Evolutionary conservation across 2,329 filamentous ascomycete species (phyloP).

Genomic region (Bipolaris oryzae): DNA sequence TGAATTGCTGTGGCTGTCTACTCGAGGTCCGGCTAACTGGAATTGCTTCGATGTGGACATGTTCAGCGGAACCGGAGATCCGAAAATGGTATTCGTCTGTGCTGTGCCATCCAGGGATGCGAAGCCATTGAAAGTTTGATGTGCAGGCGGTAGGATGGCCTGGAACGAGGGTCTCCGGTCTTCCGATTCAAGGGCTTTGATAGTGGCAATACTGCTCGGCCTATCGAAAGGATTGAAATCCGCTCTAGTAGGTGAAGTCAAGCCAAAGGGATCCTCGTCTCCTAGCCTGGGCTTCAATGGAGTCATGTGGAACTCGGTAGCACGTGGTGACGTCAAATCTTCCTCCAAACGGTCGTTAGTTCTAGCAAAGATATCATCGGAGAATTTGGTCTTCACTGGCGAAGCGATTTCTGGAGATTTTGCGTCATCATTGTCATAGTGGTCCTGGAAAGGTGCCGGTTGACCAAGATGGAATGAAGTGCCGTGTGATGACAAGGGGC

Average conservation of each 20-base stretch:
- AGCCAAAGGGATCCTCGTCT: slow-evolving; percentile 46
- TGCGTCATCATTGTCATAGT: neutral
- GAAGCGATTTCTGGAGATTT: slow-evolving; percentile 39
- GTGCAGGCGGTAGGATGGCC: slow-evolving; percentile 43
- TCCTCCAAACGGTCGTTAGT: slow-evolving; percentile 42
- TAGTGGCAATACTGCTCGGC: slow-evolving; percentile 20
- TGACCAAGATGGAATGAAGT: slow-evolving; percentile 23
- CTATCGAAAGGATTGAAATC: slow-evolving; percentile 48
- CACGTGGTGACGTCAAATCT: slow-evolving; percentile 45
- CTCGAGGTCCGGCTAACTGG: slow-evolving; percentile 17
- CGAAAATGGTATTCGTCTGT: slow-evolving; percentile 31
- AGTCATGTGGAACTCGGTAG: slow-evolving; percentile 48
- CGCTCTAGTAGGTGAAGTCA: slow-evolving; percentile 50
- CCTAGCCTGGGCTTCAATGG: slow-evolving; percentile 40
- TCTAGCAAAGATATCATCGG: slow-evolving; percentile 37
- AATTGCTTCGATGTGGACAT: slow-evolving; percentile 19
- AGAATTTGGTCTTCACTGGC: slow-evolving; percentile 49
- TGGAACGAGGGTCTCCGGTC: slow-evolving; percentile 45
- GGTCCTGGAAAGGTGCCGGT: neutral
- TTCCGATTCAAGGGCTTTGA: slow-evolving; percentile 29
- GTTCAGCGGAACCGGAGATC: slow-evolving; percentile 15
- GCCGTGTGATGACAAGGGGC: slow-evolving; percentile 27
- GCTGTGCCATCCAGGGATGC: slow-evolving; percentile 45
- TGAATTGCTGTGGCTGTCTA: slow-evolving; percentile 36
- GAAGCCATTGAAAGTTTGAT: slow-evolving; percentile 44